These are phyloP conservation scores for Scheffersomyces stambukii DNA, from an alignment of 1,139 yeast genomes.

Conservation along the genomic window DNA sequence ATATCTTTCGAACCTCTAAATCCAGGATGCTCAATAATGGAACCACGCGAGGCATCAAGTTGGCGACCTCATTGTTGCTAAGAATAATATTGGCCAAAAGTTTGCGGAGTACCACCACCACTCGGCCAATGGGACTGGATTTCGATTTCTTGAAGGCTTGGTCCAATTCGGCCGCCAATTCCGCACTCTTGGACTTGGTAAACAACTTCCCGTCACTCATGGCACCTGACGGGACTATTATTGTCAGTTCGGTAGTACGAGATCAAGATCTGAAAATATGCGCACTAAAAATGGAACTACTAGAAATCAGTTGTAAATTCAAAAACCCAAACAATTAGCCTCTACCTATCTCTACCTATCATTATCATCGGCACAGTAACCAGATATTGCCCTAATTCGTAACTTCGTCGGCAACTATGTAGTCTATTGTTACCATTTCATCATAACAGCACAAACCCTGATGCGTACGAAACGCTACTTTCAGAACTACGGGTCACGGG, in stretches of 20 bases:
- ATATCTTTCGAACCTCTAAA: constrained; percentile 68
- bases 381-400: constrained; percentile 2
- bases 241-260: too few relatives aligned
- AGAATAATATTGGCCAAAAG: constrained; percentile 80
- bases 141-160: constrained; percentile 53
- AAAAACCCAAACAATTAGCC: too few relatives aligned
- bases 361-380: too few relatives aligned
- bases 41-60: constrained; percentile 64
- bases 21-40: constrained; percentile 60
- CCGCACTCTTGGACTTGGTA: constrained; percentile 46
- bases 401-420: too few relatives aligned
- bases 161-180: constrained; percentile 52
- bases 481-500: constrained; percentile 47
- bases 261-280: too few relatives aligned
- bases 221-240: too few relatives aligned
- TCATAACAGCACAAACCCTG: constrained; percentile 54
- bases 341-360: too few relatives aligned
- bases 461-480: constrained; percentile 86
- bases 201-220: constrained; percentile 46
- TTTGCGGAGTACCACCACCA: constrained; percentile 66
- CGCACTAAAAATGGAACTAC: too few relatives aligned
- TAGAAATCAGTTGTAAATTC: too few relatives aligned
- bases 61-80: constrained; percentile 73
- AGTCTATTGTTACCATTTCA: not conserved
- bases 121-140: constrained; percentile 38